Conservation (phyloP, 495 filamentous ascomycete species). For the Chaetomidium leptoderma region DNA sequence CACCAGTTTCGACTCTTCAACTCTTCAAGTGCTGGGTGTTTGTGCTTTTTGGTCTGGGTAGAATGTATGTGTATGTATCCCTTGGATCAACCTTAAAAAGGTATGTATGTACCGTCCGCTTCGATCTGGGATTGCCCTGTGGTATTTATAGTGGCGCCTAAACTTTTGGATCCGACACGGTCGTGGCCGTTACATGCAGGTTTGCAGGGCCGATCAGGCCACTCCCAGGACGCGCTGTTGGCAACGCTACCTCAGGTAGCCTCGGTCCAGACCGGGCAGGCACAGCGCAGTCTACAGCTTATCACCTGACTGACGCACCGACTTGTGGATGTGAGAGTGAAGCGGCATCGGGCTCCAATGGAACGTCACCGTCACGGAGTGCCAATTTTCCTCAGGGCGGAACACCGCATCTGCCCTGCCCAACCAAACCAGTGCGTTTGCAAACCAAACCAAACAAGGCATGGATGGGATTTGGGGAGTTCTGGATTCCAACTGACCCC, state of each 20-base stretch:
- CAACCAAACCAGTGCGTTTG: not conserved
- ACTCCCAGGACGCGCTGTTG: slow-evolving; percentile 1
- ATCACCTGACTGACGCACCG: slow-evolving; percentile 12
- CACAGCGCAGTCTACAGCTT: no score
- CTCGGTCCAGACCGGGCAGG: slow-evolving; percentile 5
- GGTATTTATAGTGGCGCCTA: not conserved
- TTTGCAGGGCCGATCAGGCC: slow-evolving; percentile 18
- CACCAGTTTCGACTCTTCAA: no score
- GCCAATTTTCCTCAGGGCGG: no score
- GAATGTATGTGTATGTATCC: no score
- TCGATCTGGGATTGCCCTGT: not conserved
- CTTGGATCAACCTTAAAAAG: no score
- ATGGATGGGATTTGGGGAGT: not conserved
- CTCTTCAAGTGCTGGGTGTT: no score
- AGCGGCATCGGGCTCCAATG: slow-evolving; percentile 5
- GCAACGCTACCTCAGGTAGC: slow-evolving; percentile 15
- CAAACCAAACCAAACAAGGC: not conserved
- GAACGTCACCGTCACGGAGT: not conserved
- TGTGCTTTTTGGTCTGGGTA: no score
- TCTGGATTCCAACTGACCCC: not conserved
- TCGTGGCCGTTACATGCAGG: not conserved
- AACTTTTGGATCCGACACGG: not conserved
- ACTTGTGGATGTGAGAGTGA: not conserved
- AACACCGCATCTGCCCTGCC: no score
- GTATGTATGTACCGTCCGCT: no score